Conservation (phyloP, 2,329 filamentous ascomycete genomes). For the Raffaelea albimanens region DNA sequence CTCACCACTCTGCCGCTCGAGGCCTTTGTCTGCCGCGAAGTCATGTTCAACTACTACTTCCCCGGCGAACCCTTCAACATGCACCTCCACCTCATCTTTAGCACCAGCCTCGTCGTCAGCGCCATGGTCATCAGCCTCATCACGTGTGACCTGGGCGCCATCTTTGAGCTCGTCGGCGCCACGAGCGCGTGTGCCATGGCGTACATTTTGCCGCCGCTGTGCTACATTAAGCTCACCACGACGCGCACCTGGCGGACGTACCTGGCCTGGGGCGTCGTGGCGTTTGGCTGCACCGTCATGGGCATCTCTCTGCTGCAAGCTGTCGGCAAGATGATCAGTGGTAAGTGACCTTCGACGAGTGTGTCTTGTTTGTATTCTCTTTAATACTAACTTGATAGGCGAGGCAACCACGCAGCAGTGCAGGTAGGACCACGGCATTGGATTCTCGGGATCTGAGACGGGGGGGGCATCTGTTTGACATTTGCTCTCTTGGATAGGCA, state of each 20-base stretch:
- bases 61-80: slow-evolving; percentile 66
- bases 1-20: slow-evolving; percentile 92
- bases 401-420: no score
- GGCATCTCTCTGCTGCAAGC: slow-evolving; percentile 68
- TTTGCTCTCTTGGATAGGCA: no score
- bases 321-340: slow-evolving; percentile 53
- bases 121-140: slow-evolving; percentile 71
- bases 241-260: slow-evolving; percentile 66
- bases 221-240: slow-evolving; percentile 82
- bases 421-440: background rate
- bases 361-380: background rate
- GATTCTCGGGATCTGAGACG: background rate
- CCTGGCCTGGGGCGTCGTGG: slow-evolving; percentile 61
- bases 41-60: slow-evolving; percentile 80
- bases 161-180: slow-evolving; percentile 93
- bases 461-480: background rate
- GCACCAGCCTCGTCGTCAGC: slow-evolving; percentile 67
- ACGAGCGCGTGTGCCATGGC: slow-evolving; percentile 90
- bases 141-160: slow-evolving; percentile 86
- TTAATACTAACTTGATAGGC: background rate
- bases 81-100: slow-evolving; percentile 78
- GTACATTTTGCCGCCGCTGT: slow-evolving; percentile 89
- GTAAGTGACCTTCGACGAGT: no score
- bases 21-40: slow-evolving; percentile 93
- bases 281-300: slow-evolving; percentile 75